Base-by-base conservation (phyloP, 306 rosid species). In the Fagus crenata region DNA sequence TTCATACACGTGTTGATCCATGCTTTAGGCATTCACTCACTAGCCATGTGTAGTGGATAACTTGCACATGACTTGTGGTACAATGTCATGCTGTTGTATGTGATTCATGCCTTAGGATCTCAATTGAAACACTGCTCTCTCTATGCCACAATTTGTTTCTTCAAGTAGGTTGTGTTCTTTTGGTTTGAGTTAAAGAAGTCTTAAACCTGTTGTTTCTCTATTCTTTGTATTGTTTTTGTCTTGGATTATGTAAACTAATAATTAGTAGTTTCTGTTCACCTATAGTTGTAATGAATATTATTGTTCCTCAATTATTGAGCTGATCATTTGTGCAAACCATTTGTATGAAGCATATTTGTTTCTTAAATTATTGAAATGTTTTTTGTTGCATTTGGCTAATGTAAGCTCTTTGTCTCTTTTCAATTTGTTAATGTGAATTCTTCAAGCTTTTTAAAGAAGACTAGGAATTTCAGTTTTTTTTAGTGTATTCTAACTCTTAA, bases 1-100 rank as follows among this genome's bases (percentile, higher is more conserved):
- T 78, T 75, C 2, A 77, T 85, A 86, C 88, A 87, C 81, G 91
- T 75, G 85, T 53, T 64, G 72, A 46, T 55, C 86, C 74, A 73
- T 84, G 82, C 83, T 86, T 82, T 79, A 74, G 80, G 74, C 82
- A 72, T 69, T 80, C 43, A 72, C 11, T 46, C 51, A 46, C 61
- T 58, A 14, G 65, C 71, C 61, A 67, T 84, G 67, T 78, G 63
- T 67, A 75, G 41, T 81, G 59, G 78, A 72, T 60, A 18, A 49
- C 87, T 78, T 54, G 65, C 85, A 75, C 86, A 85, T 72, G 87
- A 77, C 54, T 63, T 32, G 69, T 73, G 75, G 58, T 65, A 73
- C 0, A 2, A 7, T 73, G 36, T 56, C 77, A 22, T 81, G 81
- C 87, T 82, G 80, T 82, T 82, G 82, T 87, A 84, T 84, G 85